Evolutionary conservation across 78 protist species (phyloP), one percentile per base, ranked within the genome.

Genomic region (Monocercomonoides exilis): DNA sequence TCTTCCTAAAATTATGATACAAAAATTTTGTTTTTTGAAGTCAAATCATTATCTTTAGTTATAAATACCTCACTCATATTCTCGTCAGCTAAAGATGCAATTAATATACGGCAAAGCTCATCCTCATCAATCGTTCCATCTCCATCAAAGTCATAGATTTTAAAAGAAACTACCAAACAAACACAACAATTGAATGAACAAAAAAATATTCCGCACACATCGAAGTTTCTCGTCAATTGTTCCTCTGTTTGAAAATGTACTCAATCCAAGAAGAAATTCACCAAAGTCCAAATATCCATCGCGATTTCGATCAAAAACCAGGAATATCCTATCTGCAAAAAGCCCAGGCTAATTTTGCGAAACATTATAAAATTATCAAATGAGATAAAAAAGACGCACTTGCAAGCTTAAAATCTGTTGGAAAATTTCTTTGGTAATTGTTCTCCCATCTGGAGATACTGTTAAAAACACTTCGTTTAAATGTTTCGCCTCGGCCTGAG

Each of bases 181-280:
- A n/a, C n/a, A n/a, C n/a, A n/a, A n/a, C n/a, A n/a, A n/a, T n/a
- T n/a, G n/a, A n/a, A n/a, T n/a, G n/a, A n/a, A n/a, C n/a, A 21
- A 21, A 21, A 33, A 21, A 6, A 6, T 79, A 41, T 4, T 5
- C n/a, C 11, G 70, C 82, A 79, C 5, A 79, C 82, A 79, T 32
- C 82, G 6, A 33, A 79, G 82, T 41, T 79, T 79, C 11, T 79
- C 82, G 6, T 79, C 82, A 6, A 79, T 79, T 4, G 82, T 79
- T 5, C 82, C 82, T 4, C 82, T 33, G 5, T 79, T 79, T 4
- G 45, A 5, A 21, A 79, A 21, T 38, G 36, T 41, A 32, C 43
- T 33, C 6, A 79, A 41, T 33, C 82, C 82, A 6, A 33, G 4
- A 32, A 79, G 6, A 41, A 79, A 6, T 79, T 79, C 82, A 4